Evolutionary conservation across 768 basidiomycete species (phyloP), one percentile per base, ranked within the genome.

Genomic region (Cystoderma amianthinum): DNA sequence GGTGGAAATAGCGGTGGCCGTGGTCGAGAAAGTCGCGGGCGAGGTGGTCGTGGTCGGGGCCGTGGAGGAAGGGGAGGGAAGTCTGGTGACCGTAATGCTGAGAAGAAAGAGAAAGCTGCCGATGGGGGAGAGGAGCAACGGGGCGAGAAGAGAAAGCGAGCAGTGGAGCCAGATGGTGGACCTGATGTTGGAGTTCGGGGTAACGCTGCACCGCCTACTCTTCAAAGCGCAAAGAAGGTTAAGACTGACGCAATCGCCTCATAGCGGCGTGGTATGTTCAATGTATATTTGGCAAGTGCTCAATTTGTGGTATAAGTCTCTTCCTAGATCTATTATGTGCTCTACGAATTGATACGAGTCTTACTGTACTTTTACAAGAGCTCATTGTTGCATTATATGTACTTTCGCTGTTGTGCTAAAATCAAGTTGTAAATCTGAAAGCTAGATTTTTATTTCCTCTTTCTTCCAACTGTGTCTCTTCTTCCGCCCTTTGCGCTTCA

Each of bases 91-190:
- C 54, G 66, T 2, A 59, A 64, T 2, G 62, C 67, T 16, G 58
- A 67, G n/a, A 64, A 65, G 19, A 53, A 53, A 42, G 63, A 45
- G 47, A 62, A 43, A 43, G 64, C 37, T 53, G 64, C 44, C 50
- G 69, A 49, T 51, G 61, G 62, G 9, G 48, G 55, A 2, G 72
- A 65, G 5, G 77, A 76, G 32, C 65, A 66, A 44, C 57, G 64
- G 1, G 85, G 84, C 20, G 83, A 83, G 48, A 90, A 90, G 65
- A 68, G 86, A 44, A 90, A 88, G 57, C 75, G 84, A 28, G 79
- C 72, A 1, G 68, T 85, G 0, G 86, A 88, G 53, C 85, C 85
- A 1, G 86, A 88, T 51, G 86, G 85, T 48, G 86, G 82, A 0
- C 76, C 80, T 2, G 76, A 82, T 49, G 68, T 71, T 19, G 85